Evolutionary conservation across 2,329 filamentous ascomycete genomes (phyloP).

Genomic region (Fusarium mundagurra): DNA sequence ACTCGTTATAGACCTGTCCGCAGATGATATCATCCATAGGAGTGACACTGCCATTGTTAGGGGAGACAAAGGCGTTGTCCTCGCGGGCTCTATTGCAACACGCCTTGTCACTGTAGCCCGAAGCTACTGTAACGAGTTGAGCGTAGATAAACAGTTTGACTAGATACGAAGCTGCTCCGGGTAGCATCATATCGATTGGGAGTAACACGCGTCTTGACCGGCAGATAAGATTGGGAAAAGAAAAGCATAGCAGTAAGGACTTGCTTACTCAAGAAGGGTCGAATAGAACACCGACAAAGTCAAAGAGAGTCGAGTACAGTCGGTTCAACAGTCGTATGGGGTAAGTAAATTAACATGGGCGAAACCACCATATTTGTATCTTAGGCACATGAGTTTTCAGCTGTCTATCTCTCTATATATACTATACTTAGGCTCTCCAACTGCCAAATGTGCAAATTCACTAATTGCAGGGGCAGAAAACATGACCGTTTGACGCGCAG

Average conservation of each 20-base stretch:
- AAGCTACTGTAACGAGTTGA: background rate
- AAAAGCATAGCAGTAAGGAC: background rate
- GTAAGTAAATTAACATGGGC: no score
- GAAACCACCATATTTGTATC: background rate
- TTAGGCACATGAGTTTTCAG: no score
- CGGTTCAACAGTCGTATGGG: no score
- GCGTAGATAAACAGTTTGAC: background rate
- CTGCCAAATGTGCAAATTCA: background rate
- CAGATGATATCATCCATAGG: background rate
- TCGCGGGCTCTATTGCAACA: background rate
- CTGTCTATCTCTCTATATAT: no score
- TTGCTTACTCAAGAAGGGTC: rapidly evolving
- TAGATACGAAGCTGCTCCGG: rapidly evolving
- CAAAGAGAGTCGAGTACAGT: background rate
- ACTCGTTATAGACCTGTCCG: background rate
- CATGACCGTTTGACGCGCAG: background rate
- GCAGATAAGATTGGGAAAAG: no score
- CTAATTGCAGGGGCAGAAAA: no score
- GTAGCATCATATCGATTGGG: background rate
- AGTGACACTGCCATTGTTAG: background rate
- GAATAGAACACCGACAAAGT: rapidly evolving
- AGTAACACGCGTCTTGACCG: rapidly evolving
- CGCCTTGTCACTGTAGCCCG: background rate
- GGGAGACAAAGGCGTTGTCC: background rate
- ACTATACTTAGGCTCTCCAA: rapidly evolving